Evolutionary conservation across 805 yeast species (phyloP), one percentile per base, ranked within the genome.

Genomic region (Cyberlindnera euphorbiae): DNA sequence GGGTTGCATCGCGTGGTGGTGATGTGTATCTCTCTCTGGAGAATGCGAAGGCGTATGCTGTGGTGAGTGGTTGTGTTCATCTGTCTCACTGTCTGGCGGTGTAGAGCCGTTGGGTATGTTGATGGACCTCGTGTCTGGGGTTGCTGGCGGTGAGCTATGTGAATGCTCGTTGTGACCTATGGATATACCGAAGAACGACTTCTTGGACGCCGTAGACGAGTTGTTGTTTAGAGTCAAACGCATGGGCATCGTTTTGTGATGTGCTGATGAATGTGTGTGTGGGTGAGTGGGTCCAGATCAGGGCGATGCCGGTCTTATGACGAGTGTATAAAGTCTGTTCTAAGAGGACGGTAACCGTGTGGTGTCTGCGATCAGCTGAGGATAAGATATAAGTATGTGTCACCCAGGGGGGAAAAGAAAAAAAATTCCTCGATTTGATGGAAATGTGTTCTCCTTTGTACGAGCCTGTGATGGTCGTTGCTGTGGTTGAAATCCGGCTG

Each of bases 1-100:
- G 15, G 50, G 55, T 14, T 47, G 39, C 45, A 47, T 45, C 3
- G 49, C 26, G 19, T 43, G 28, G 14, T 26, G 28, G 28, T 14
- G 22, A 19, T 19, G 22, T 2, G 31, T 22, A 16, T 42, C 44
- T 27, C 38, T 34, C 4, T 35, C 36, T 6, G 44, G 37, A 4
- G 38, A 28, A 9, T 27, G 19, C 8, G 37, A 22, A 15, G 33
- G 35, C 17, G 34, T 29, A 14, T 16, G 19, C 6, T 25, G 30
- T 18, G 30, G 15, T 14, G 35, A 28, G 27, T 13, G 27, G 12
- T 12, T 31, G 14, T 12, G 15, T 7, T 4, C 14, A 16, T 12
- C 25, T 19, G 5, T 21, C 26, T 26, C 26, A n/a, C 12, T 24
- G 26, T 24, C 14, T 10, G 12, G 12, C 12, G 26, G 26, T n/a